Conservation (phyloP, 148 eudicot species). For the Rhododendron ferrugineum region DNA sequence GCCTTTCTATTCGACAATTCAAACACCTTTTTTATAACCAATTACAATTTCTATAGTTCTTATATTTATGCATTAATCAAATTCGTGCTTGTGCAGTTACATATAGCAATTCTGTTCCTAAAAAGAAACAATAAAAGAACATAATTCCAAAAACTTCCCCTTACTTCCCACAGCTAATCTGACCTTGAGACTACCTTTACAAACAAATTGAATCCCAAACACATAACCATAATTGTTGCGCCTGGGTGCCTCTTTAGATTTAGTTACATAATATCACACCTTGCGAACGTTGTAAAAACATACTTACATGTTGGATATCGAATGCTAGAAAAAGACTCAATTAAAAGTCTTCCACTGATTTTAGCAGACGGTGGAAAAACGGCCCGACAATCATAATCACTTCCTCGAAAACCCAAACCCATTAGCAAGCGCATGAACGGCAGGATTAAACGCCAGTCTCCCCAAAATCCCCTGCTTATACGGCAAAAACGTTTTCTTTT, state of each 20-base stretch:
- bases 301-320: too few relatives aligned
- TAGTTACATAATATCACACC: too few relatives aligned
- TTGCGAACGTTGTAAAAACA: too few relatives aligned
- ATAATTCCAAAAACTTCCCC: constrained; percentile 14
- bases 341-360: background rate
- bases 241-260: background rate
- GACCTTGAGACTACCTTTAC: background rate
- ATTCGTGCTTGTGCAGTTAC: background rate
- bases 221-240: background rate
- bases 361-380: background rate
- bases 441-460: constrained; percentile 48
- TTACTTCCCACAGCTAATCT: constrained; percentile 10
- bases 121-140: constrained; percentile 16
- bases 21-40: background rate
- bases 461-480: constrained; percentile 73
- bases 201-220: background rate
- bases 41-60: background rate
- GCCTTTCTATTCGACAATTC: background rate
- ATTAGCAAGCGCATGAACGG: constrained; percentile 32
- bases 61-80: background rate
- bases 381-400: background rate
- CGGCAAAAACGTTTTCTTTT: constrained; percentile 72
- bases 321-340: background rate
- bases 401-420: constrained; percentile 31
- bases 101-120: background rate